Conservation (phyloP, 2,329 filamentous ascomycete species). For the Blastomyces silverae region DNA sequence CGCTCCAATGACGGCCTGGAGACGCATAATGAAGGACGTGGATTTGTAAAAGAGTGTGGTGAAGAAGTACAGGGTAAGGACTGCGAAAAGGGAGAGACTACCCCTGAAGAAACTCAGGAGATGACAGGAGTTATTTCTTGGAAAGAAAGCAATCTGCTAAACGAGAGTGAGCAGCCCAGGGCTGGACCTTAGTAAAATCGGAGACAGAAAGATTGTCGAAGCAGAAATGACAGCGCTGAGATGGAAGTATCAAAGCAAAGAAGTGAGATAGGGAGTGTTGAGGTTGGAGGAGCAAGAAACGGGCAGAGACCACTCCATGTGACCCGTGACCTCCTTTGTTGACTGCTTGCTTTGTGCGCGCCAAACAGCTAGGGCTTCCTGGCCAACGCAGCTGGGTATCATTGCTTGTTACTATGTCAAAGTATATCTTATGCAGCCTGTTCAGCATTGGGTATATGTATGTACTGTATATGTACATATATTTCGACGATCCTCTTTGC, state of each 20-base stretch:
- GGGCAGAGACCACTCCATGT: neutral
- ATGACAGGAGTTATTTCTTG: neutral
- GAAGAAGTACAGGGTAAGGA: neutral
- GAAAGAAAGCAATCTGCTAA: conserved; percentile 2
- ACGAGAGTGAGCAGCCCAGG: neutral
- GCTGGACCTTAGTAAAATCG: neutral
- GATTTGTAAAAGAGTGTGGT: neutral
- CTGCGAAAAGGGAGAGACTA: neutral
- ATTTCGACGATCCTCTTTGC: neutral
- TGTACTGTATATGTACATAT: neutral
- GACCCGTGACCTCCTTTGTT: conserved; percentile 2
- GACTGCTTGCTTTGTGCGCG: neutral
- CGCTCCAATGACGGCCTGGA: neutral
- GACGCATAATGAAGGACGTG: conserved; percentile 4
- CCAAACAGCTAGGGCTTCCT: neutral
- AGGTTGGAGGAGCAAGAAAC: neutral
- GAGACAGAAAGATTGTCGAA: neutral
- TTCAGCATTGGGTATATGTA: no score
- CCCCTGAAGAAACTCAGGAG: neutral
- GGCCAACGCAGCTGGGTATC: neutral
- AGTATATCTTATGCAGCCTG: neutral
- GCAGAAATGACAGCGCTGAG: neutral
- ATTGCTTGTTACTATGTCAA: neutral
- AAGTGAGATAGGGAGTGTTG: neutral
- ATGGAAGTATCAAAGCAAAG: neutral